These are phyloP conservation scores for Aspergillus nomiae DNA, from an alignment of 2,329 filamentous ascomycete genomes.

Conservation along the genomic window DNA sequence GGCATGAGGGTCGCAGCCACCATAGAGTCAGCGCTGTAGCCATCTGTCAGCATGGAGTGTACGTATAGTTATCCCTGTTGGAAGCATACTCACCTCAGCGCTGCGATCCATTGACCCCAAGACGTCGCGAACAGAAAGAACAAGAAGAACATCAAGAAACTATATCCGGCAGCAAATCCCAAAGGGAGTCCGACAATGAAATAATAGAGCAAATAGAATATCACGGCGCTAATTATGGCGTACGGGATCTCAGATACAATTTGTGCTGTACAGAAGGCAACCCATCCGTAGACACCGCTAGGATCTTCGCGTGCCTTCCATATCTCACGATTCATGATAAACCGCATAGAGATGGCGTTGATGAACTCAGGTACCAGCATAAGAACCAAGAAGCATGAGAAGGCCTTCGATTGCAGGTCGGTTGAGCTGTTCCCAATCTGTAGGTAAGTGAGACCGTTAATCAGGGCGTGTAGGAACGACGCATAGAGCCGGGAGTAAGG, in stretches of 20 bases:
- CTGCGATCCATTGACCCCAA: slow-evolving; percentile 80
- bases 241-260: slow-evolving; percentile 69
- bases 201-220: slow-evolving; percentile 74
- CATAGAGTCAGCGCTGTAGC: slow-evolving; percentile 55
- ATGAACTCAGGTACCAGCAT: slow-evolving; percentile 68
- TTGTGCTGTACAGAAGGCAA: slow-evolving; percentile 69
- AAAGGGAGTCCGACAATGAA: slow-evolving; percentile 68
- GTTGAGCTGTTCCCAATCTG: slow-evolving; percentile 63
- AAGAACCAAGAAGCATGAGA: slow-evolving; percentile 65
- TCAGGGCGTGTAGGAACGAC: slow-evolving; percentile 66
- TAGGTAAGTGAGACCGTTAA: slow-evolving; percentile 75
- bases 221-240: slow-evolving; percentile 59
- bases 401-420: slow-evolving; percentile 71
- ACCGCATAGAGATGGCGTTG: slow-evolving; percentile 70
- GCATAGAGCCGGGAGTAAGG: slow-evolving; percentile 73
- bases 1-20: slow-evolving; percentile 79
- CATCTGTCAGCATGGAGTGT: background rate
- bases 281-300: slow-evolving; percentile 70
- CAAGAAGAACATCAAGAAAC: slow-evolving; percentile 71
- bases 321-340: slow-evolving; percentile 67
- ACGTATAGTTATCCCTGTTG: background rate
- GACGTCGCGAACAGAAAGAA: slow-evolving; percentile 71
- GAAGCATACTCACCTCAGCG: slow-evolving; percentile 56
- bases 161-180: slow-evolving; percentile 66
- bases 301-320: slow-evolving; percentile 71